Evolutionary conservation across 768 basidiomycete species (phyloP), one percentile per base, ranked within the genome.

Genomic region (Exidia glandulosa): DNA sequence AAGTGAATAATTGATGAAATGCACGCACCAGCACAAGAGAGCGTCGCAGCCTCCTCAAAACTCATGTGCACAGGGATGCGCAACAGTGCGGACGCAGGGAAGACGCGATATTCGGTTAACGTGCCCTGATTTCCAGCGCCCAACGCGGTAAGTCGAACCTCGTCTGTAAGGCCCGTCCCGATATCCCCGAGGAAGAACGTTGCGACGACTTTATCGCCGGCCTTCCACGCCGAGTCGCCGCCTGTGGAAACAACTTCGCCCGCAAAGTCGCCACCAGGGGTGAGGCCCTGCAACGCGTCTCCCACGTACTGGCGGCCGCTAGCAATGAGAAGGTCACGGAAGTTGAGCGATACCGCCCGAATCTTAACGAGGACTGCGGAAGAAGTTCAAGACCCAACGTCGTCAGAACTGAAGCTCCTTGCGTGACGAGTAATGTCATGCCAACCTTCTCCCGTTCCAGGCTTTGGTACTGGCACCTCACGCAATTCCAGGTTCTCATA

Each of bases 21-120:
- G 9, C 36, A 37, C 50, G 6, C 50, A 54, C 31, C 19, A 14
- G 70, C 77, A 31, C 65, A 85, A 74, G 84, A 81, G 5, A 88
- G 71, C 27, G 84, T 84, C 0, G 86, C 81, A 0, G 79, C 86
- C 66, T 88, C 82, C 62, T 82, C 80, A 63, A 80, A 84, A 2
- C 77, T 78, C 23, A 87, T 74, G 67, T 85, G 79, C 23, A 76
- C 68, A 0, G 87, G 82, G 61, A 85, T 72, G 36, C 66, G 63
- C 32, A 86, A 76, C 34, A 86, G 70, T 65, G 71, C 50, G 10
- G 27, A n/a, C 4, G 30, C 19, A 7, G 50, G 50, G n/a, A 54
- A 29, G 6, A 54, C 25, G 19, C 50, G 50, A 25, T 25, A 54
- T 19, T 54, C 27, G 13, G 13, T 13, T 4, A 54, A 27, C 27